phyloP scores from a whole-genome alignment of 2,329 filamentous ascomycete species.

The Pseudogymnoascus sp. region DNA sequence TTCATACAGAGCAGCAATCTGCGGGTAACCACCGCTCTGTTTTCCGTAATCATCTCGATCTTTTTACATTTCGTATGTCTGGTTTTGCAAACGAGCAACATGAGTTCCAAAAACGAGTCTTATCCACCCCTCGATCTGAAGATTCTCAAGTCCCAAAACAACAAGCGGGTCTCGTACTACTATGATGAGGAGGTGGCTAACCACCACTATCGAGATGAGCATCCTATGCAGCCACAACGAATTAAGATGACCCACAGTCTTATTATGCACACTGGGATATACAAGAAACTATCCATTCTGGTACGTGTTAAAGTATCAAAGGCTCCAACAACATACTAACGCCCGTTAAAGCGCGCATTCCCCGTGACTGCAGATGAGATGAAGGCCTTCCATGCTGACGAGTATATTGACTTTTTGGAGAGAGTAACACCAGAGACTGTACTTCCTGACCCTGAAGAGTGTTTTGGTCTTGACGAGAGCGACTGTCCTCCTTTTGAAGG shows the following conservation, averaged over 20 bases:
- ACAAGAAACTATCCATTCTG: slow-evolving; percentile 95
- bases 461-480: slow-evolving; percentile 87
- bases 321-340: not conserved
- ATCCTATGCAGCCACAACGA: slow-evolving; percentile 98
- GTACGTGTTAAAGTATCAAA: slow-evolving; percentile 43
- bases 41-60: not conserved
- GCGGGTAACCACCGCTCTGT: not conserved
- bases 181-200: slow-evolving; percentile 98
- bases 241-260: slow-evolving; percentile 91
- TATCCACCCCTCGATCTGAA: not conserved
- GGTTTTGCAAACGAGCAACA: not conserved
- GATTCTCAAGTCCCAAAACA: not conserved
- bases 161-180: slow-evolving; percentile 93
- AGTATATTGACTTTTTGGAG: slow-evolving; percentile 90
- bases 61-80: not conserved
- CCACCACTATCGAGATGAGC: slow-evolving; percentile 94
- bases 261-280: slow-evolving; percentile 91
- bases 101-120: not conserved
- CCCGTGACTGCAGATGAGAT: slow-evolving; percentile 84
- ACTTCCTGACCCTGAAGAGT: slow-evolving; percentile 84
- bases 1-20: not conserved
- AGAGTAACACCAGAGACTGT: slow-evolving; percentile 98
- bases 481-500: slow-evolving; percentile 99
- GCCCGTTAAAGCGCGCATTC: slow-evolving; percentile 57
- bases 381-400: slow-evolving; percentile 85